Conservation (phyloP, 768 basidiomycete species). For the Pisolithus sp. region DNA sequence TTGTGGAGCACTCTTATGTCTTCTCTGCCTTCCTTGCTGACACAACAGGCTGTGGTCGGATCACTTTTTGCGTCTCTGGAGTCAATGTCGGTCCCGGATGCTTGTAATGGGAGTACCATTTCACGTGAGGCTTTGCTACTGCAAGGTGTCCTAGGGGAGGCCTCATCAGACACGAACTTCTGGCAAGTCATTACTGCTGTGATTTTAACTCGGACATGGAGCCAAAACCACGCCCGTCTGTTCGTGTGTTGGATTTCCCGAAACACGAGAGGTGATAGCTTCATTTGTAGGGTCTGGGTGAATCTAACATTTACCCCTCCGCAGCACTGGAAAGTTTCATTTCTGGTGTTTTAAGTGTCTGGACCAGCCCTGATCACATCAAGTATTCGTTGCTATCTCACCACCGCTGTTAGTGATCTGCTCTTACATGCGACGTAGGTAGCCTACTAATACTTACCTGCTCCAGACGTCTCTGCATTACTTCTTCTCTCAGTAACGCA, state of each 20-base stretch:
- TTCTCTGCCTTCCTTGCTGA: slow-evolving; percentile 43
- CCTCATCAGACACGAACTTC: slow-evolving; percentile 39
- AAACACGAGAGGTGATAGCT: slow-evolving; percentile 24
- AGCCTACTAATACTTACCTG: not conserved
- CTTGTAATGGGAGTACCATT: slow-evolving; percentile 35
- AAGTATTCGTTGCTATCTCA: slow-evolving; percentile 69
- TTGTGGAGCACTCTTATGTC: slow-evolving; percentile 45
- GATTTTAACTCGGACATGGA: slow-evolving; percentile 54
- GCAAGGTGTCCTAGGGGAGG: slow-evolving; percentile 44
- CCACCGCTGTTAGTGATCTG: slow-evolving; percentile 59
- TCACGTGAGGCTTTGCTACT: slow-evolving; percentile 54
- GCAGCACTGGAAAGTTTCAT: slow-evolving; percentile 43
- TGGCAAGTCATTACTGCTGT: slow-evolving; percentile 45
- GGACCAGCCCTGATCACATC: slow-evolving; percentile 75
- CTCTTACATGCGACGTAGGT: not conserved
- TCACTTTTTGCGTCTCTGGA: slow-evolving; percentile 52
- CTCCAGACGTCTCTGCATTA: slow-evolving; percentile 64
- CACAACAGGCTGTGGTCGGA: slow-evolving; percentile 50
- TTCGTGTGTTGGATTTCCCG: slow-evolving; percentile 68
- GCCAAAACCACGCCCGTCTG: slow-evolving; percentile 49
- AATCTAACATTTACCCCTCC: slow-evolving; percentile 8
- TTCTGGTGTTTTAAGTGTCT: slow-evolving; percentile 47
- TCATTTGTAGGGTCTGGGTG: slow-evolving; percentile 8
- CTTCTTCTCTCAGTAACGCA: slow-evolving; percentile 62
- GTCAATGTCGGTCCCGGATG: slow-evolving; percentile 26